phyloP scores from a whole-genome alignment of 208 protist species.

The Acanthamoeba culbertsoni region DNA sequence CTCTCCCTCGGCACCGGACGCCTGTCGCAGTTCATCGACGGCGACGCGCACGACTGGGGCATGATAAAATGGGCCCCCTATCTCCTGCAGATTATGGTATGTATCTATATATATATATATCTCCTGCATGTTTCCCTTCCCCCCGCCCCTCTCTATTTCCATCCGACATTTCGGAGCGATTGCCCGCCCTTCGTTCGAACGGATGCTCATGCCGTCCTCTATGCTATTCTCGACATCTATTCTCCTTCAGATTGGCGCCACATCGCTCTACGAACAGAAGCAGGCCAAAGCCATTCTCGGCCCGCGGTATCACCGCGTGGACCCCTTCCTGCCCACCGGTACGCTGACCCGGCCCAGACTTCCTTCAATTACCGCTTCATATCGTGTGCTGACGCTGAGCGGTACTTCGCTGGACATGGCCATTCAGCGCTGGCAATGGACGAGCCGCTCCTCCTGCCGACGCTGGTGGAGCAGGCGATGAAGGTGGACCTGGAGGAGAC shows the following conservation, averaged over 20 bases:
- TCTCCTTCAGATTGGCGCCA: slow-evolving; percentile 27
- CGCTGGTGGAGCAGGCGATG: background rate
- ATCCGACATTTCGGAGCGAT: no score
- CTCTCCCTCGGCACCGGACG: slow-evolving; percentile 49
- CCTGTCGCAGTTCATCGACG: slow-evolving; percentile 51
- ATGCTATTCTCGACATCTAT: no score
- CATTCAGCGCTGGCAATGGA: background rate
- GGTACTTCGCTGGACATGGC: no score
- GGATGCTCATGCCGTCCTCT: no score
- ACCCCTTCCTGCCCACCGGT: slow-evolving; percentile 8
- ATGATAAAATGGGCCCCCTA: slow-evolving; percentile 52
- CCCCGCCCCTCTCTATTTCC: no score
- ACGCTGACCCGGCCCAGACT: background rate
- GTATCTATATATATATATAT: no score
- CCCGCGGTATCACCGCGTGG: slow-evolving; percentile 6
- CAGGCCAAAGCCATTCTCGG: slow-evolving; percentile 2
- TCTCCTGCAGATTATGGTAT: slow-evolving; percentile 33
- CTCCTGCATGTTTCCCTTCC: no score
- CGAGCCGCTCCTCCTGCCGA: background rate
- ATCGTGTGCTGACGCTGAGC: no score
- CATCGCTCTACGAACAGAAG: slow-evolving; percentile 19
- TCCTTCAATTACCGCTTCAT: no score
- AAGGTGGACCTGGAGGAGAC: slow-evolving; percentile 18
- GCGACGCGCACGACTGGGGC: slow-evolving; percentile 37
- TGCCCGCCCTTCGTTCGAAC: no score